Evolutionary conservation across 441 rosid genomes (phyloP).

Genomic region (Syzygium malaccense): DNA sequence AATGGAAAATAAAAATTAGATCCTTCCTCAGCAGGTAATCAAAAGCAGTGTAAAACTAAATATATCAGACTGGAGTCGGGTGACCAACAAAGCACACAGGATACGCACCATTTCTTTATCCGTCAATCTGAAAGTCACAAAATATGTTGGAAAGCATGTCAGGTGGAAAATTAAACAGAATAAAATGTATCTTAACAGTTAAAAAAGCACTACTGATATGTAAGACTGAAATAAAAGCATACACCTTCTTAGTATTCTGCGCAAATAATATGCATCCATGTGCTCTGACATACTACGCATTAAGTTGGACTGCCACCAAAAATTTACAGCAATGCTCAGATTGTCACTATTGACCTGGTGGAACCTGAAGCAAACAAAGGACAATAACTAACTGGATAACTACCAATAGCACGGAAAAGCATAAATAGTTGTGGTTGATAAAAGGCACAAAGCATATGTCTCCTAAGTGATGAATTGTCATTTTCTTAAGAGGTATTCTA

Average conservation of each 20-base stretch:
- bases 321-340: constrained; percentile 78
- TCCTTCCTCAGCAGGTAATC: background rate
- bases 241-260: constrained; percentile 72
- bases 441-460: background rate
- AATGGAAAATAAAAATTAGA: background rate
- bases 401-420: constrained; percentile 14
- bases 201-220: background rate
- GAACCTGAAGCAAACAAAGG: constrained; percentile 44
- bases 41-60: background rate
- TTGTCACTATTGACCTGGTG: constrained; percentile 85
- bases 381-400: background rate
- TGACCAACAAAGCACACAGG: background rate
- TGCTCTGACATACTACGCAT: constrained; percentile 65
- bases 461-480: background rate
- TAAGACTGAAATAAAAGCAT: constrained; percentile 1
- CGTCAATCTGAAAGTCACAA: constrained; percentile 44
- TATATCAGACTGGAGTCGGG: background rate
- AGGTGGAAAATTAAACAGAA: constrained; percentile 14
- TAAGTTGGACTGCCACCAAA: constrained; percentile 82
- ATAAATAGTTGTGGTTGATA: background rate
- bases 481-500: background rate
- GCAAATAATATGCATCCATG: constrained; percentile 90
- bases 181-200: constrained; percentile 19
- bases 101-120: constrained; percentile 83
- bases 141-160: constrained; percentile 7